phyloP scores from a whole-genome alignment of 805 yeast species.

The Candida germanica region DNA sequence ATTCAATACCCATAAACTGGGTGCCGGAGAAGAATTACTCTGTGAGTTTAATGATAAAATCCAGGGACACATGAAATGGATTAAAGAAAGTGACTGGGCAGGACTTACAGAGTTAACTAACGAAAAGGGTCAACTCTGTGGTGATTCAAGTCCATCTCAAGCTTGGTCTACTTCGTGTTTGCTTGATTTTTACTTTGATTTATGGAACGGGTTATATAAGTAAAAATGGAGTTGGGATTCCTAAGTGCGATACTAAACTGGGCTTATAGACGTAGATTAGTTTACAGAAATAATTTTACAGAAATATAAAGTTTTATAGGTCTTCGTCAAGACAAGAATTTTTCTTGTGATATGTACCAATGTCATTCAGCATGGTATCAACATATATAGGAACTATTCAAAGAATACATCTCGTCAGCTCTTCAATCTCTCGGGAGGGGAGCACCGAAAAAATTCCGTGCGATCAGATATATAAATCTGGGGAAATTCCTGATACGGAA shows the following conservation, averaged over 20 bases:
- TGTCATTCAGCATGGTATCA: too few species aligned
- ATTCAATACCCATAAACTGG: slow-evolving; percentile 46
- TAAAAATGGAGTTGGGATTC: neutral
- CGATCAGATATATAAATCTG: too few species aligned
- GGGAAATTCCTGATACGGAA: too few species aligned
- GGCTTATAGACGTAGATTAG: too few species aligned
- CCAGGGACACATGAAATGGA: slow-evolving; percentile 64
- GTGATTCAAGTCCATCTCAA: slow-evolving; percentile 91
- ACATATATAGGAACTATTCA: too few species aligned
- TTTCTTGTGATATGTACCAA: too few species aligned
- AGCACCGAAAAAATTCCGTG: neutral
- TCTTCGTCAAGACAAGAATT: too few species aligned
- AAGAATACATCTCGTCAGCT: too few species aligned
- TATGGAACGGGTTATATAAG: slow-evolving; percentile 30
- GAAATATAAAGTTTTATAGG: too few species aligned
- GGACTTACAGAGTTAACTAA: slow-evolving; percentile 92
- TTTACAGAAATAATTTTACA: too few species aligned
- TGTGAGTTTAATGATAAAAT: slow-evolving; percentile 53
- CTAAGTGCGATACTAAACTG: too few species aligned
- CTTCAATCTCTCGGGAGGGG: neutral
- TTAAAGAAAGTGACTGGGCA: slow-evolving; percentile 80
- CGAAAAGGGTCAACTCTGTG: slow-evolving; percentile 76
- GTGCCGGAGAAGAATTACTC: slow-evolving; percentile 42
- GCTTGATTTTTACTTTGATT: slow-evolving; percentile 72
- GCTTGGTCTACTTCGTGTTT: slow-evolving; percentile 94